Evolutionary conservation across 2,329 filamentous ascomycete genomes (phyloP).

Genomic region (Colletotrichum lindemuthianum): DNA sequence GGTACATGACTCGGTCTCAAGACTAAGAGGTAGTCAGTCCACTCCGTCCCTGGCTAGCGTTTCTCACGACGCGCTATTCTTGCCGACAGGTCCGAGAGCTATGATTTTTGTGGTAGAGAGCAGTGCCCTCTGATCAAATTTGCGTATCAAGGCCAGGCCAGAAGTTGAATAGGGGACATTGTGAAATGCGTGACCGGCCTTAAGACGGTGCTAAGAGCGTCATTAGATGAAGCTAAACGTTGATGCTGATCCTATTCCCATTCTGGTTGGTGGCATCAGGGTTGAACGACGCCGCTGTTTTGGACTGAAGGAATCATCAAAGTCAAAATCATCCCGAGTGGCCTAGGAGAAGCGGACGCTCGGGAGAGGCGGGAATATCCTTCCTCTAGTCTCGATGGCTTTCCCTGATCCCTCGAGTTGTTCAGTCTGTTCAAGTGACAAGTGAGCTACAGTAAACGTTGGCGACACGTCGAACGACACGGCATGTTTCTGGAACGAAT

Average conservation of each 20-base stretch:
- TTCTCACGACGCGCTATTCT: slow-evolving; percentile 2
- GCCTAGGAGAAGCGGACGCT: slow-evolving; percentile 8
- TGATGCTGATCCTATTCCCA: slow-evolving; percentile 16
- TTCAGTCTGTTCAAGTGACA: too few relatives aligned
- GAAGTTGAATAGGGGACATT: not conserved
- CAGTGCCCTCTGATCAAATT: too few relatives aligned
- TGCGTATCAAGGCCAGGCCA: too few relatives aligned
- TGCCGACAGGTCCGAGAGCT: slow-evolving; percentile 8
- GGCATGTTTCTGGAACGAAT: not conserved
- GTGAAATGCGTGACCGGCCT: not conserved
- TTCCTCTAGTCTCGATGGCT: slow-evolving; percentile 5
- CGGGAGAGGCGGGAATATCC: slow-evolving; percentile 26
- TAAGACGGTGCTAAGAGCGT: not conserved
- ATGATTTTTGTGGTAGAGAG: too few relatives aligned
- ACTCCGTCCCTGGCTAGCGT: slow-evolving; percentile 8
- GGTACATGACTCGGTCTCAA: slow-evolving; percentile 16
- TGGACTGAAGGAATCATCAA: slow-evolving; percentile 15
- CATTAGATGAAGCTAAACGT: not conserved
- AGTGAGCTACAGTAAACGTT: not conserved
- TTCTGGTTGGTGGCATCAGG: slow-evolving; percentile 8
- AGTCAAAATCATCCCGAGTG: not conserved
- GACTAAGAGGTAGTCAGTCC: slow-evolving; percentile 1
- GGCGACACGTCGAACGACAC: not conserved
- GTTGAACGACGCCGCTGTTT: slow-evolving; percentile 19
- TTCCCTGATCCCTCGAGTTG: not conserved